Evolutionary conservation across 768 basidiomycete species (phyloP).

Genomic region (Boletus rufocinnamomeus): DNA sequence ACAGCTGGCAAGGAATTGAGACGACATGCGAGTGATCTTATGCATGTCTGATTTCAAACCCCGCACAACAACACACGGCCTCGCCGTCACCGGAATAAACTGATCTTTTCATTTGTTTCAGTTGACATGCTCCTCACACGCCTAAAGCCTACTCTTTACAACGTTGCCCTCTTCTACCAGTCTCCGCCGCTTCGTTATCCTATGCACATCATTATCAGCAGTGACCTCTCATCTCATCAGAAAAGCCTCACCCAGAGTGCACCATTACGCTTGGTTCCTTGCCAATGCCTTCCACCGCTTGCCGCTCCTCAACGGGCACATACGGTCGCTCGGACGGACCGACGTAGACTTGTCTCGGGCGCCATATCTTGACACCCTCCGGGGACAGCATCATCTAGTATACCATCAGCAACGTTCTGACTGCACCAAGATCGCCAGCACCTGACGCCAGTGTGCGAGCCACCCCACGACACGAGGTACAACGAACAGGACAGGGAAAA

Average conservation of each 20-base stretch:
- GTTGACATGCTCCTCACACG: conserved; percentile 1
- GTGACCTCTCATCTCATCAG: not conserved
- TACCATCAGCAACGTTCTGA: conserved; percentile 6
- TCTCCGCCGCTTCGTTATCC: conserved; percentile 36
- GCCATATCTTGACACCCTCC: conserved; percentile 92
- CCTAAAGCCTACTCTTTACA: conserved; percentile 33
- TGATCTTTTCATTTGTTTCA: not conserved
- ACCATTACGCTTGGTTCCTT: conserved; percentile 62
- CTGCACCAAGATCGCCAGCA: conserved; percentile 26
- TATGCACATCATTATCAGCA: conserved; percentile 13
- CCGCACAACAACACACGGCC: conserved; percentile 18
- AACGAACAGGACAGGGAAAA: conserved; percentile 91
- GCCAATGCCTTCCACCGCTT: conserved; percentile 51
- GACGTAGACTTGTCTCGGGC: conserved; percentile 83
- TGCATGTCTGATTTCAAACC: conserved; percentile 20
- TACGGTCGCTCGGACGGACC: conserved; percentile 76
- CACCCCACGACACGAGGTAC: conserved; percentile 92
- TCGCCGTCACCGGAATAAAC: not conserved
- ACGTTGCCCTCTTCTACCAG: conserved; percentile 28
- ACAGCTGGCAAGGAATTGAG: not conserved
- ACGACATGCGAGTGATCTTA: conserved; percentile 5
- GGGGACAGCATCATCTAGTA: conserved; percentile 88
- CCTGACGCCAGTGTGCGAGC: conserved; percentile 92
- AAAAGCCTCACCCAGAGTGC: conserved; percentile 71
- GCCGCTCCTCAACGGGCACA: conserved; percentile 61